Evolutionary conservation across 345 rosid genomes (phyloP), one percentile per base, ranked within the genome.

Genomic region (Linum usitatissimum): DNA sequence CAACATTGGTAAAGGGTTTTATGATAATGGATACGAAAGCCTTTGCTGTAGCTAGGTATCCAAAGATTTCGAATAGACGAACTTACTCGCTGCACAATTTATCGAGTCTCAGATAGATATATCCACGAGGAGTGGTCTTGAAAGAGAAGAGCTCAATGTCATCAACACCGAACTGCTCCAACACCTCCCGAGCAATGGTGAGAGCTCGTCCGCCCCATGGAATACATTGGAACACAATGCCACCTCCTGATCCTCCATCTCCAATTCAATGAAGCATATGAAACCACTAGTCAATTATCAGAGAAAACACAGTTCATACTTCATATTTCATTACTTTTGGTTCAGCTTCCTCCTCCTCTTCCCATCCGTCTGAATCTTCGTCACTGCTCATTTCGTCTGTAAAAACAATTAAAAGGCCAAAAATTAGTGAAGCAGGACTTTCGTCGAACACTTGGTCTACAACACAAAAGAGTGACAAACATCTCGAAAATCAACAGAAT

Each of bases 191-290:
- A 55, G 95, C 89, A 74, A 85, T 83, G 55, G 84, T 79, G 30
- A 86, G 86, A 73, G 64, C 84, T 58, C 55, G 76, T 62, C 88
- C 85, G 31, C 93, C 96, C 98, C 89, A 88, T 9, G 84, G 64
- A 12, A 87, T 83, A 60, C 77, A 77, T 78, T 83, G 80, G 34
- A 86, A 70, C 60, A 78, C 91, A 68, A 88, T 49, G 64, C 98
- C 96, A 68, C 98, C 98, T 51, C 96, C 98, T 75, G 84, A 84
- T 60, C 88, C 89, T 63, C 98, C 96, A 75, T 91, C 96, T 3
- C 91, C 92, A 68, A 77, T 48, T 7, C 0, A n/a, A 57, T 59
- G 19, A 19, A 42, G 21, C 1, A 65, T 8, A 30, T 8, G 42
- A 9, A 13, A 39, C 36, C 21, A 42, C 61, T 18, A 66, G 53